Base-by-base conservation (phyloP, 2,329 filamentous ascomycete species). In the Microascus cirrosus region DNA sequence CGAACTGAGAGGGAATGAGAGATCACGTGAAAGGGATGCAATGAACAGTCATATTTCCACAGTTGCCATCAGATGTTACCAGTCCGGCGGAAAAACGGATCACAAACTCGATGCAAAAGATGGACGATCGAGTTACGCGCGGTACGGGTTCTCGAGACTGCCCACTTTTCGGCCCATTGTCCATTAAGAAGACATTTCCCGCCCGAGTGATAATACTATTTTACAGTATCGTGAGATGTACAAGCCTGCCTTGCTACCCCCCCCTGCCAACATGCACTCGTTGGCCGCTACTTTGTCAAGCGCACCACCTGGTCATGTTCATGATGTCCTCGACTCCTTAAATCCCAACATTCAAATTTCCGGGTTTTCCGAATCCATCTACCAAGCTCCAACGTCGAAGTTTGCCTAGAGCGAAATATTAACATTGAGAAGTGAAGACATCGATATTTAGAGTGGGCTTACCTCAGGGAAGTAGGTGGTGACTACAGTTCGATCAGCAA, bases 401-500 rank as follows among this genome's bases (percentile, higher is more conserved):
- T 95, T 96, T 73, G 97, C 93, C 85, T 92, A 61, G n/a, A 39
- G 63, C 59, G 65, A 76, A 61, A 54, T 34, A 36, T 28, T 4
- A 54, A 15, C 55, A 6, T 22, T 50, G 58, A 55, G 50, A 39
- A 6, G 42, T 42, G 56, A 25, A 24, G 13, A 0, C 50, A 3
- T 24, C 6, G 36, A 55, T 48, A 34, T 20, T 48, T 20, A 12
- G 22, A 39, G 20, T 13, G 32, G 50, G 61, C 76, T 71, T 76
- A 90, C 89, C 82, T 97, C 95, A 24, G 91, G 89, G 71, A 96
- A 99, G 74, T 94, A 96, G 3, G 94, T 97, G 2, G 90, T 91
- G 13, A 99, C 91, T 32, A 99, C 95, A 3, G 94, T 99, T 65
- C 95, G 84, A 73, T 97, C 90, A 0, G 92, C 89, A 70, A 99